Base-by-base conservation (phyloP, 345 rosid genomes). In the Acer yangbiense region DNA sequence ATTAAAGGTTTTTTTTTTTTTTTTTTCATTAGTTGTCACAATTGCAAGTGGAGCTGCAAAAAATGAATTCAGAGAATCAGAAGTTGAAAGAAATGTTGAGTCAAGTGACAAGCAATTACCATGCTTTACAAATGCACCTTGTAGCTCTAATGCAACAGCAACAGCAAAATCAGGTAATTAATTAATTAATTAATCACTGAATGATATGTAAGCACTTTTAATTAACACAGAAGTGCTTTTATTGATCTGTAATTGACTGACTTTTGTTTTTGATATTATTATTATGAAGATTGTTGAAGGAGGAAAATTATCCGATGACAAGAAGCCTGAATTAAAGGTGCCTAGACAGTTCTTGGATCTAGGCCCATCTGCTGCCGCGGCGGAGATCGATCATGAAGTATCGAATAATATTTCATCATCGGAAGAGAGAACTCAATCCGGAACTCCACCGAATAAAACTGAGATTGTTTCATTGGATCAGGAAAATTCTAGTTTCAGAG, bases 401-500 rank as follows among this genome's bases (percentile, higher is more conserved):
- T 89, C 92, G 2, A 85, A 86, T 35, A 35, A 35, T 35, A 35
- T 35, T 57, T 91, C 95, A 17, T 91, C 93, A 1, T 94, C 98
- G 0, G 99, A 90, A 54, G 98, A 95, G 75, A 88, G 92, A 78
- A 90, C 95, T 10, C 89, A 83, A 1, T 94, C 97, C 0, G 91
- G 83, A 0, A 83, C 97, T 2, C 89, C 85, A 17, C 85, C 71
- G 18, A 73, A 67, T 65, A 81, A 86, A 82, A 77, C 67, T 20
- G 89, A 82, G 64, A 68, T 57, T n/a, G 85, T 74, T 58, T 75
- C 76, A 11, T 71, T 76, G 21, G 87, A 84, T 72, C 88, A 79
- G 20, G 83, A 79, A 11, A 79, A 80, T 11, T 82, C 83, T 9
- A 81, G 81, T 18, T 71, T 81, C 54, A 77, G 81, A 0, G 85